Evolutionary conservation across 768 basidiomycete species (phyloP).

Genomic region (Royoungia palumana): DNA sequence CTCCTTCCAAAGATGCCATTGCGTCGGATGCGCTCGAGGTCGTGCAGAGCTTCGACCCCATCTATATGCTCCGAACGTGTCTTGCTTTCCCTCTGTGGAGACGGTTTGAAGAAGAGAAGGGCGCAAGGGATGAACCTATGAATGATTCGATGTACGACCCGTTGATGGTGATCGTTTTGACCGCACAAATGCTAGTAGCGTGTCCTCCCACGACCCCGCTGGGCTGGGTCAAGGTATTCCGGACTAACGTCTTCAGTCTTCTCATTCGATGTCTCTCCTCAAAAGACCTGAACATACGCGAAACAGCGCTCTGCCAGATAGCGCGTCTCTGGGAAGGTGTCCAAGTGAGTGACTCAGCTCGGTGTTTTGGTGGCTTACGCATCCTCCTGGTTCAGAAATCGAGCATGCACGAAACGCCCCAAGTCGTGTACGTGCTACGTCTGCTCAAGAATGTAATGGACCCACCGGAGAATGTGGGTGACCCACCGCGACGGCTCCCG

Average conservation of each 20-base stretch:
- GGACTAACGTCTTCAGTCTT: constrained; percentile 75
- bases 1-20: constrained; percentile 40
- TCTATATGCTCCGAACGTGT: constrained; percentile 65
- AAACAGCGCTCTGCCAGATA: constrained; percentile 58
- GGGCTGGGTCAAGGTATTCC: constrained; percentile 81
- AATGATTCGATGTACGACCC: constrained; percentile 71
- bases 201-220: constrained; percentile 54
- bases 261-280: constrained; percentile 72
- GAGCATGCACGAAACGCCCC: constrained; percentile 74
- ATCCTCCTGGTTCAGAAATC: constrained; percentile 38
- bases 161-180: constrained; percentile 65
- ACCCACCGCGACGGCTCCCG: constrained; percentile 58
- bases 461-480: constrained; percentile 41
- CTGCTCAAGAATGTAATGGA: constrained; percentile 20
- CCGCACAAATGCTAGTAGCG: constrained; percentile 61
- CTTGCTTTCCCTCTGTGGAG: constrained; percentile 69
- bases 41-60: constrained; percentile 66
- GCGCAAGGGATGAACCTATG: constrained; percentile 19
- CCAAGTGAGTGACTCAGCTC: constrained; percentile 44
- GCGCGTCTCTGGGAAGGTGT: constrained; percentile 57
- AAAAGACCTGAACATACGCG: constrained; percentile 56
- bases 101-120: constrained; percentile 38
- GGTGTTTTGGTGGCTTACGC: not conserved
- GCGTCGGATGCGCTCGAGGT: constrained; percentile 58
- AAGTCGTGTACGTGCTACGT: constrained; percentile 68